These are phyloP conservation scores for Euryodendron excelsum DNA, from an alignment of 148 eudicot genomes.

Conservation along the genomic window DNA sequence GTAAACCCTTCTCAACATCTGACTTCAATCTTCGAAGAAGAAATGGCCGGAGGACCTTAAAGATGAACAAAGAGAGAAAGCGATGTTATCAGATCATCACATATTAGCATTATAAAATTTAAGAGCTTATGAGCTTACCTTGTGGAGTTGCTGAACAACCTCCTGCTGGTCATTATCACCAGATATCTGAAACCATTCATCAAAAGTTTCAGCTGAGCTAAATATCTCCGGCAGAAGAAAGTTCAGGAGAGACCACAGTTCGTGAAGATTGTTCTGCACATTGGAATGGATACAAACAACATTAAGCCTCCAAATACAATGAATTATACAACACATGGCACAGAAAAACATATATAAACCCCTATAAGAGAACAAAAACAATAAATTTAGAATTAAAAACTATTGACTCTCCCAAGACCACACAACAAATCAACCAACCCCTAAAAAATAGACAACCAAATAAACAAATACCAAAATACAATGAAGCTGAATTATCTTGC, in stretches of 20 bases:
- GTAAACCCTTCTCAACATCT: constrained; percentile 98
- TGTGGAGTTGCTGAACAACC: constrained; percentile 97
- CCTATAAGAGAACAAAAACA: neutral
- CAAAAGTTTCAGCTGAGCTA: constrained; percentile 97
- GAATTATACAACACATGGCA: neutral
- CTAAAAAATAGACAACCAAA: neutral
- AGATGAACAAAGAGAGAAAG: constrained; percentile 10
- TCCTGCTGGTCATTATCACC: constrained; percentile 98
- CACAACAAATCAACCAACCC: neutral
- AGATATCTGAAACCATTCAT: constrained; percentile 98
- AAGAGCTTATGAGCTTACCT: constrained; percentile 41
- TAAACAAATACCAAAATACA: neutral
- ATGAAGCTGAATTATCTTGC: neutral
- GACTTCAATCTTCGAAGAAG: constrained; percentile 94
- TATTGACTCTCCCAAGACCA: neutral
- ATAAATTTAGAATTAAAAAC: neutral
- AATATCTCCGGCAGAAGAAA: constrained; percentile 96
- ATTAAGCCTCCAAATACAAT: neutral
- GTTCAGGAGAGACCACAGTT: constrained; percentile 96
- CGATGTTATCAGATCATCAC: neutral
- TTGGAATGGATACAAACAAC: constrained; percentile 13
- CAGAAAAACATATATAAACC: neutral
- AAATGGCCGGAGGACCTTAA: constrained; percentile 92
- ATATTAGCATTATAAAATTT: neutral
- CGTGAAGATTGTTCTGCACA: constrained; percentile 97